Conservation (phyloP, 2,329 filamentous ascomycete species). For the Ophiostoma quercus region DNA sequence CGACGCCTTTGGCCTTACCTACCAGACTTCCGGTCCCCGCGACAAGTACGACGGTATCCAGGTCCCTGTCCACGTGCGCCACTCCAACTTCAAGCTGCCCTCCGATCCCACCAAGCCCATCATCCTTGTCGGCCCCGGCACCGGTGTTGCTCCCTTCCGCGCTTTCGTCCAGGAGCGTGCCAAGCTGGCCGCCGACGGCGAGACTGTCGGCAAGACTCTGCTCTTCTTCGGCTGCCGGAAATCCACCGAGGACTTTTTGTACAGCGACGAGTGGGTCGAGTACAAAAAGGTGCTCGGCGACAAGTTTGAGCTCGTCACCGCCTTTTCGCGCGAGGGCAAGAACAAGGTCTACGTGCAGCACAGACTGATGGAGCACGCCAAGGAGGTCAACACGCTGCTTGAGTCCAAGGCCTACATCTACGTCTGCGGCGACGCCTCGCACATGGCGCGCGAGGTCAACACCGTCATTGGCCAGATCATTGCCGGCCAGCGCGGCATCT, state of each 20-base stretch:
- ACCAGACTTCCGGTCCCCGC: slow-evolving; percentile 79
- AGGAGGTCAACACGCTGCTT: slow-evolving; percentile 82
- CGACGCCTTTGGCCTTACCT: slow-evolving; percentile 76
- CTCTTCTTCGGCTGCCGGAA: slow-evolving; percentile 96
- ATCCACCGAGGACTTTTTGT: slow-evolving; percentile 83
- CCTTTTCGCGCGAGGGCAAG: slow-evolving; percentile 82
- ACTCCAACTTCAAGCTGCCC: slow-evolving; percentile 98
- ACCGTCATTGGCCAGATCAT: slow-evolving; percentile 81
- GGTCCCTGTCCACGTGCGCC: slow-evolving; percentile 89
- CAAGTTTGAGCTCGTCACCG: slow-evolving; percentile 83
- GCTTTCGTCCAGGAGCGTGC: slow-evolving; percentile 92
- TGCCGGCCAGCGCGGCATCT: slow-evolving; percentile 72
- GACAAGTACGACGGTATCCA: slow-evolving; percentile 97
- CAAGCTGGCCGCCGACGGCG: slow-evolving; percentile 71
- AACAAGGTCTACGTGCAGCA: slow-evolving; percentile 98
- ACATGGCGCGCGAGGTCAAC: slow-evolving; percentile 95
- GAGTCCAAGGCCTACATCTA: slow-evolving; percentile 90
- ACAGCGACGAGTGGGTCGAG: slow-evolving; percentile 86
- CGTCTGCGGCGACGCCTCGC: slow-evolving; percentile 93
- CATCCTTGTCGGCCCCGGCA: slow-evolving; percentile 94
- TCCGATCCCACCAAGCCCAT: slow-evolving; percentile 90
- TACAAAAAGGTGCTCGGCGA: slow-evolving; percentile 80
- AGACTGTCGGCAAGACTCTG: slow-evolving; percentile 78
- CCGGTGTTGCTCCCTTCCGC: slow-evolving; percentile 93
- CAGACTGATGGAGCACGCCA: slow-evolving; percentile 73